phyloP scores from a whole-genome alignment of 257 asterid species.

The Solanum pinnatisectum region DNA sequence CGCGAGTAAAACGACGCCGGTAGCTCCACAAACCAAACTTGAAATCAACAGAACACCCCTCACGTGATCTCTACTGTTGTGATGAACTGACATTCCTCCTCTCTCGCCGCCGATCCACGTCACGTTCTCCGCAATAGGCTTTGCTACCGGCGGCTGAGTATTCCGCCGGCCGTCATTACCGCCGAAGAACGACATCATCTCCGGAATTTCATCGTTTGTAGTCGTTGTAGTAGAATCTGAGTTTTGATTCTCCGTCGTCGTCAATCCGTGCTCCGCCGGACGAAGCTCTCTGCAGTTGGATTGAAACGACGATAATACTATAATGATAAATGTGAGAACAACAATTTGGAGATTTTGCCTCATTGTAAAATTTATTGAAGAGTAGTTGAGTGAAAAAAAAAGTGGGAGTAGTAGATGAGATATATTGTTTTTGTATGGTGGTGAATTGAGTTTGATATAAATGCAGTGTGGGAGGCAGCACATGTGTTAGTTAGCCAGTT shows the following conservation, averaged over 20 bases:
- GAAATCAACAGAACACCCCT: background rate
- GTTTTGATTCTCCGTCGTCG: background rate
- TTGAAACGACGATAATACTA: background rate
- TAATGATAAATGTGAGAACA: background rate
- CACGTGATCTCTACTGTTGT: background rate
- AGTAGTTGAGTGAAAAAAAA: background rate
- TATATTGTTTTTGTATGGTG: background rate
- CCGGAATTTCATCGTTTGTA: background rate
- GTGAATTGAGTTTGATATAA: background rate
- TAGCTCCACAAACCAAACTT: slow-evolving; percentile 5
- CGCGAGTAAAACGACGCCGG: background rate
- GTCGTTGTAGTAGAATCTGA: background rate
- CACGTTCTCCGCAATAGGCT: background rate
- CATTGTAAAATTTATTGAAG: background rate
- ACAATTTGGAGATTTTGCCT: background rate
- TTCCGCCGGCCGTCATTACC: background rate
- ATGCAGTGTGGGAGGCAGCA: background rate
- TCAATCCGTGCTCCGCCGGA: background rate
- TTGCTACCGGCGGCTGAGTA: background rate
- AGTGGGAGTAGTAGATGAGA: background rate
- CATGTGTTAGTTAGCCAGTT: background rate
- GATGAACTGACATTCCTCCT: background rate
- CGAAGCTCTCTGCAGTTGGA: background rate
- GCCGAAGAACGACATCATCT: background rate
- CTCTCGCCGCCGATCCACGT: background rate